phyloP scores from a whole-genome alignment of 345 rosid genomes.

The Eucalyptus sideroxylon region DNA sequence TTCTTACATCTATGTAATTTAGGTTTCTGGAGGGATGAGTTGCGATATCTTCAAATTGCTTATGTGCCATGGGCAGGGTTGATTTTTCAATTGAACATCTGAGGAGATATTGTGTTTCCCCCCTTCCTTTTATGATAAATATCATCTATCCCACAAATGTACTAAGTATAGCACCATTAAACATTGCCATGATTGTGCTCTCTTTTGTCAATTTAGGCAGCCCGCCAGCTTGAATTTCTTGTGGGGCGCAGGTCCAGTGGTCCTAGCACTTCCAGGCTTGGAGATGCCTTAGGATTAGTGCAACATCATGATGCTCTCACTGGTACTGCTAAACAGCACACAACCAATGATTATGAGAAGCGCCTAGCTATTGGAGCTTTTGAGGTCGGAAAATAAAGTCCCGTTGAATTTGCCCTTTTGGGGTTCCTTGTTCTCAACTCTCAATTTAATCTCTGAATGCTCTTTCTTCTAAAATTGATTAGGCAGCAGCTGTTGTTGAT shows the following conservation, averaged over 20 bases:
- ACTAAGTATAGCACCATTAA: not conserved
- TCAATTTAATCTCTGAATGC: not conserved
- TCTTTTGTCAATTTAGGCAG: conserved; percentile 34
- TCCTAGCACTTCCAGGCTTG: conserved; percentile 43
- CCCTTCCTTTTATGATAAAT: not conserved
- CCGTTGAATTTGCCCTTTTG: not conserved
- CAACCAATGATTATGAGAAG: conserved; percentile 68
- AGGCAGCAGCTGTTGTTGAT: conserved; percentile 54
- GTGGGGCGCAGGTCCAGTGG: conserved; percentile 42
- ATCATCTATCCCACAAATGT: not conserved
- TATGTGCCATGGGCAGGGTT: not conserved
- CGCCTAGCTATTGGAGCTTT: conserved; percentile 59
- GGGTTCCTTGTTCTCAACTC: not conserved
- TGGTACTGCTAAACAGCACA: conserved; percentile 89
- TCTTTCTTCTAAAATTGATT: not conserved
- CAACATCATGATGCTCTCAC: conserved; percentile 88
- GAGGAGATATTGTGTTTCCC: not conserved
- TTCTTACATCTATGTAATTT: not conserved
- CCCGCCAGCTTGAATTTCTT: conserved; percentile 74
- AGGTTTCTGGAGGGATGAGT: not conserved
- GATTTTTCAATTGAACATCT: not conserved
- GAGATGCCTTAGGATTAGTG: conserved; percentile 69
- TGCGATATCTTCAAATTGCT: not conserved
- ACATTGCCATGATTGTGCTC: not conserved
- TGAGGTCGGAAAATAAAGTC: conserved; percentile 29